phyloP scores from a whole-genome alignment of 2,329 filamentous ascomycete genomes.

The Fusarium brevicatenulatum region DNA sequence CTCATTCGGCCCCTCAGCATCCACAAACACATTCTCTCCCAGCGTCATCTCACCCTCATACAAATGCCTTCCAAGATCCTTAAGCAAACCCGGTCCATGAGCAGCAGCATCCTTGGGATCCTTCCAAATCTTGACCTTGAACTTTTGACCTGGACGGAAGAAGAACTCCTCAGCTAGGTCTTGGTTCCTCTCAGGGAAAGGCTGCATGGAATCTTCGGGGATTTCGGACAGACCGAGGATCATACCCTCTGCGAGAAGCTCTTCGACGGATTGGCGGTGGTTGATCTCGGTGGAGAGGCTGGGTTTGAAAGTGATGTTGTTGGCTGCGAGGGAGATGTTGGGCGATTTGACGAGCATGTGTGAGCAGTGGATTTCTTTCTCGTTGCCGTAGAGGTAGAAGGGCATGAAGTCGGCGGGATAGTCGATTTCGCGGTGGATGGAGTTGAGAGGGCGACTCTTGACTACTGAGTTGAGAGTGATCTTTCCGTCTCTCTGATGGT shows the following conservation, averaged over 20 bases:
- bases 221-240: slow-evolving; percentile 48
- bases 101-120: slow-evolving; percentile 9
- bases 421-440: slow-evolving; percentile 45
- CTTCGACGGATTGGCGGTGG: slow-evolving; percentile 23
- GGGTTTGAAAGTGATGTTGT: slow-evolving; percentile 19
- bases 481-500: slow-evolving; percentile 37
- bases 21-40: slow-evolving; percentile 35
- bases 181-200: slow-evolving; percentile 44
- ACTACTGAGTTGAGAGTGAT: slow-evolving; percentile 40
- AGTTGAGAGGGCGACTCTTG: slow-evolving; percentile 51
- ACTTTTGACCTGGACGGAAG: slow-evolving; percentile 4
- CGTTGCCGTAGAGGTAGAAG: slow-evolving; percentile 57
- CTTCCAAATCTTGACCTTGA: slow-evolving; percentile 24
- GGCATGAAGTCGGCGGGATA: slow-evolving; percentile 54
- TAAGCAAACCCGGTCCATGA: slow-evolving; percentile 10
- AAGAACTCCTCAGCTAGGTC: slow-evolving; percentile 24
- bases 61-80: background rate
- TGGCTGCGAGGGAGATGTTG: slow-evolving; percentile 52
- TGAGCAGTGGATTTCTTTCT: slow-evolving; percentile 52
- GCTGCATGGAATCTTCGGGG: slow-evolving; percentile 52
- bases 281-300: slow-evolving; percentile 8
- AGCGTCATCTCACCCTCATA: slow-evolving; percentile 17
- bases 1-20: slow-evolving; percentile 35
- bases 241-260: slow-evolving; percentile 23
- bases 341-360: slow-evolving; percentile 55